A percentile compares a stretch with the other conserved stretches of the same genome.
These are phyloP conservation scores for Boletales sp. DNA, from an alignment of 768 basidiomycete species.

Conservation along the genomic window DNA sequence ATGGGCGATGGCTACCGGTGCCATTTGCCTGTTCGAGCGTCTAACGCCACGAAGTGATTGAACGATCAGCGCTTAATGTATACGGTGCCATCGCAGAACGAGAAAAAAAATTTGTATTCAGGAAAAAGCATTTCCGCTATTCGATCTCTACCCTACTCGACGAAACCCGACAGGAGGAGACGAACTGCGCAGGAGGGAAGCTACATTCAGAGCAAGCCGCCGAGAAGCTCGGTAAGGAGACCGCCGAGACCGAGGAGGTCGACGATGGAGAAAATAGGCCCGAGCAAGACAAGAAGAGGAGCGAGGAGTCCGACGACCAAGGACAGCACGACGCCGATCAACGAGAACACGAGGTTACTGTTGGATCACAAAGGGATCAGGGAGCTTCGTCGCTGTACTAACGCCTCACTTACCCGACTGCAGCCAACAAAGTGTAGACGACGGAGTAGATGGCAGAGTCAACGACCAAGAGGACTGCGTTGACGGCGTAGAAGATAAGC, in stretches of 20 bases:
- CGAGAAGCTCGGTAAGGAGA: constrained; percentile 1
- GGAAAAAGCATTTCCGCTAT: background rate
- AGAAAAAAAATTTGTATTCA: no score
- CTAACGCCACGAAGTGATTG: background rate
- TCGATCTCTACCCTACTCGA: background rate
- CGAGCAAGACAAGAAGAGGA: constrained; percentile 2
- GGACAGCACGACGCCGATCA: constrained; percentile 3
- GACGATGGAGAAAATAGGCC: constrained; percentile 8
- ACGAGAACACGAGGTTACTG: constrained; percentile 2
- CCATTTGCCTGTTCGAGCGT: background rate
- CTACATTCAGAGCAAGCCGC: constrained; percentile 2
- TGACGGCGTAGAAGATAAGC: constrained; percentile 7
- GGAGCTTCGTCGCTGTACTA: background rate
- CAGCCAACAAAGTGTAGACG: background rate
- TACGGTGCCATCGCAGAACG: no score
- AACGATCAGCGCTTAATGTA: no score
- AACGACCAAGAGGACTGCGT: constrained; percentile 9
- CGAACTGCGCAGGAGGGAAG: background rate
- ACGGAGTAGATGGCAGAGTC: background rate
- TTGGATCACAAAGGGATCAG: background rate
- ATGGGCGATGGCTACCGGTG: no score
- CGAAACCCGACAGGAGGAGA: background rate
- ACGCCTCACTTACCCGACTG: constrained; percentile 2
- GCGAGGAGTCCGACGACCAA: constrained; percentile 6
- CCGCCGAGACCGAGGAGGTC: constrained; percentile 1